A percentile compares a stretch with the other conserved stretches of the same genome.
Conservation (phyloP, 2,329 filamentous ascomycete species). For the Amesomyces nigricolor region DNA sequence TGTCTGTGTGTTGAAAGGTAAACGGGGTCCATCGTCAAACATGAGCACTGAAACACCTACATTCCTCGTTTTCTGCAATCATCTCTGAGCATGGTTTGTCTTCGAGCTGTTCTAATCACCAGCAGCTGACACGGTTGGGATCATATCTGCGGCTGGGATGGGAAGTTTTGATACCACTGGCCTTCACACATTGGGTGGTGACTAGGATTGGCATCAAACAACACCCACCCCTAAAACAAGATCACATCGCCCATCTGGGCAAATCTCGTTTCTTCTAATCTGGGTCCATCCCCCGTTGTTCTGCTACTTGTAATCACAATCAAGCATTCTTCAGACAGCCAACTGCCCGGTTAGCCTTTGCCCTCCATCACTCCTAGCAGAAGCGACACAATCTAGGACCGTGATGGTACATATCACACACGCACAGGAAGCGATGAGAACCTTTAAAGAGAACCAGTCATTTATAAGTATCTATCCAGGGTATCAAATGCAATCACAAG, state of each 20-base stretch:
- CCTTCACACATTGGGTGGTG: background rate
- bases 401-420: too few relatives aligned
- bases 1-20: slow-evolving; percentile 3
- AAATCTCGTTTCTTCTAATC: background rate
- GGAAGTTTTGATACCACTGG: background rate
- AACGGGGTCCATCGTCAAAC: background rate
- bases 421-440: too few relatives aligned
- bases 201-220: background rate
- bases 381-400: too few relatives aligned
- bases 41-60: background rate
- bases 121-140: too few relatives aligned
- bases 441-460: background rate
- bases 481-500: background rate
- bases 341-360: too few relatives aligned
- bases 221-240: background rate
- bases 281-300: background rate
- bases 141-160: background rate
- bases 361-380: too few relatives aligned
- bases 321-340: too few relatives aligned
- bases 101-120: background rate
- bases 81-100: background rate
- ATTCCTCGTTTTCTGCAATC: background rate
- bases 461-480: background rate
- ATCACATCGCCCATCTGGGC: too few relatives aligned
- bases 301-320: too few relatives aligned